A percentile compares a stretch with the other conserved stretches of the same genome.
phyloP scores from a whole-genome alignment of 495 filamentous ascomycete genomes.

The Neurospora sp. region DNA sequence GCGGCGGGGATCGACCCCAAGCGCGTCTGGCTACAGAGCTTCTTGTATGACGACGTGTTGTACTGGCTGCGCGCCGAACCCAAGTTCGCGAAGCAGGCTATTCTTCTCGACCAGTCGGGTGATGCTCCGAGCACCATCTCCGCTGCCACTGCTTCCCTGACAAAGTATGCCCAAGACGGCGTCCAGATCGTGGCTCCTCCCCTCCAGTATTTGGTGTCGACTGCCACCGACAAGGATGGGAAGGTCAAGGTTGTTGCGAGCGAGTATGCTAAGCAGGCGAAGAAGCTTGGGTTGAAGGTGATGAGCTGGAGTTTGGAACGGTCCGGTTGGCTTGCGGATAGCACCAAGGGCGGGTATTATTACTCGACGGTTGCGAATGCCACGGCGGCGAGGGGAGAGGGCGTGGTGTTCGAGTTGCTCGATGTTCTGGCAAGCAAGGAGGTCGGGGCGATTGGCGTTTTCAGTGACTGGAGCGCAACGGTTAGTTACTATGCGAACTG shows the following conservation, averaged over 20 bases:
- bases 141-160: conserved; percentile 38
- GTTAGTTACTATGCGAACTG: conserved; percentile 56
- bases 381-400: conserved; percentile 39
- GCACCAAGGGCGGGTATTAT: conserved; percentile 40
- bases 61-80: conserved; percentile 53
- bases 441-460: conserved; percentile 45
- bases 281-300: conserved; percentile 44
- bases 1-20: conserved; percentile 38
- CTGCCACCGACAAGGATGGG: conserved; percentile 15
- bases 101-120: conserved; percentile 47
- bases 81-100: conserved; percentile 44
- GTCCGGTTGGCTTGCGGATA: conserved; percentile 41
- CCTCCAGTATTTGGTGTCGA: conserved; percentile 30
- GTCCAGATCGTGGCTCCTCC: conserved; percentile 36
- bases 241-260: conserved; percentile 35
- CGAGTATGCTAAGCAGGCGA: conserved; percentile 36
- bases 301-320: conserved; percentile 55
- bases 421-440: conserved; percentile 44
- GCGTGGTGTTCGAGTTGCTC: conserved; percentile 47
- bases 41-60: conserved; percentile 47
- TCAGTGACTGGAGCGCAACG: conserved; percentile 53
- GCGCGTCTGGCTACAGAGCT: conserved; percentile 50
- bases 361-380: conserved; percentile 37
- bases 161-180: conserved; percentile 31
- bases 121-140: conserved; percentile 34